Evolutionary conservation across 1,139 yeast species (phyloP).

Genomic region (Hyphopichia fennica): DNA sequence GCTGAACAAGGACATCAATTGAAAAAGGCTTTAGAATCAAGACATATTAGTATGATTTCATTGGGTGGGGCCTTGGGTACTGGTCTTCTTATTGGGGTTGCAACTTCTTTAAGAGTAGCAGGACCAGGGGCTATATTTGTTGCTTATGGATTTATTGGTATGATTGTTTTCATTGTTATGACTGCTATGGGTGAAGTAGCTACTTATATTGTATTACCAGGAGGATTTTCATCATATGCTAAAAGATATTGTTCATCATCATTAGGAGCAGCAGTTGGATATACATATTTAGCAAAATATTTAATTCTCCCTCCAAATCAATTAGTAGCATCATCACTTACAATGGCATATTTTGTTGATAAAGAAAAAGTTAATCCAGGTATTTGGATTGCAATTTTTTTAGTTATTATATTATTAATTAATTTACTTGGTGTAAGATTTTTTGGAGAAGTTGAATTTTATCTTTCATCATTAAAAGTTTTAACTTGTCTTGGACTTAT

Average conservation of each 20-base stretch:
- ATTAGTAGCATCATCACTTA: conserved; percentile 58
- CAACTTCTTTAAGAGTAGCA: conserved; percentile 53
- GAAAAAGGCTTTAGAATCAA: conserved; percentile 61
- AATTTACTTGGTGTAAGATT: conserved; percentile 62
- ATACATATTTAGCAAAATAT: conserved; percentile 55
- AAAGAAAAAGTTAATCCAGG: conserved; percentile 48
- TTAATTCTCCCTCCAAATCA: conserved; percentile 50
- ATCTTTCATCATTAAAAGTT: conserved; percentile 62
- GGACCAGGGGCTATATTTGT: conserved; percentile 70
- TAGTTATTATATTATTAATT: conserved; percentile 37
- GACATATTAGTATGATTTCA: conserved; percentile 78
- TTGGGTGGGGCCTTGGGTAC: conserved; percentile 58
- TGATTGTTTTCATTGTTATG: conserved; percentile 68
- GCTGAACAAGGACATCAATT: conserved; percentile 47
- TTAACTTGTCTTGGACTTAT: conserved; percentile 57
- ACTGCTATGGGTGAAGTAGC: conserved; percentile 75
- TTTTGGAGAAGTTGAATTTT: conserved; percentile 71
- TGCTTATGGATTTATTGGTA: conserved; percentile 61
- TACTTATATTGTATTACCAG: conserved; percentile 65
- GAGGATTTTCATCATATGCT: conserved; percentile 72
- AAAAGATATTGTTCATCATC: conserved; percentile 68
- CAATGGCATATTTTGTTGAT: conserved; percentile 61
- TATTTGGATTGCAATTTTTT: conserved; percentile 56
- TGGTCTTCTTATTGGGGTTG: conserved; percentile 71
- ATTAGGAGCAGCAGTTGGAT: conserved; percentile 75